Percentiles rank a stretch among this genome's conserved stretches.
Conservation (phyloP, 2,329 filamentous ascomycete genomes). For the Pyrenochaeta sp. region DNA sequence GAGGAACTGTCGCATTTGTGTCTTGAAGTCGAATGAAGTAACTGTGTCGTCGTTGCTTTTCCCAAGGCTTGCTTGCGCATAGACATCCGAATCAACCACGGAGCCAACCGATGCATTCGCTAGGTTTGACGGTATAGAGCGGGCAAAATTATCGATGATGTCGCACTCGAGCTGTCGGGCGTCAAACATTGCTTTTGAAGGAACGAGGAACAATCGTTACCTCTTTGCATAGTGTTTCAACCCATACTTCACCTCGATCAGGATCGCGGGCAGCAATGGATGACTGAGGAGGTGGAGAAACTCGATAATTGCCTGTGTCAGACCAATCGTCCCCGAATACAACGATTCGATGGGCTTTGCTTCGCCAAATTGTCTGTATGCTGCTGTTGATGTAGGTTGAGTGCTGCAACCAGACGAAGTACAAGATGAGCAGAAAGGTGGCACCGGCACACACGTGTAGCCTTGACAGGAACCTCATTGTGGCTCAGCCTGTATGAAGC, state of each 20-base stretch:
- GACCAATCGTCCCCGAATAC: constrained; percentile 53
- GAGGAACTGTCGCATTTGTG: constrained; percentile 49
- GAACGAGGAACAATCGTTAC: constrained; percentile 24
- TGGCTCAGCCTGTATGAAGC: not conserved
- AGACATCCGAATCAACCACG: constrained; percentile 42
- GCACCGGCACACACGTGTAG: constrained; percentile 38
- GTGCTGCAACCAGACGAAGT: constrained; percentile 41
- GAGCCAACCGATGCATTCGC: constrained; percentile 33
- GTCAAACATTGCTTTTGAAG: constrained; percentile 26
- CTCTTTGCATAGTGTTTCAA: constrained; percentile 48
- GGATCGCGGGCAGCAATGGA: constrained; percentile 35
- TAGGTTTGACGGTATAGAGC: constrained; percentile 34
- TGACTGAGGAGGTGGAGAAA: constrained; percentile 37
- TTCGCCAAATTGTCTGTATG: constrained; percentile 40
- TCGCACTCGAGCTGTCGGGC: constrained; percentile 45
- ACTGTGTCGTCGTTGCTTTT: constrained; percentile 27
- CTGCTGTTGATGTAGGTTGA: constrained; percentile 36
- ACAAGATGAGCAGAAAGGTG: constrained; percentile 38
- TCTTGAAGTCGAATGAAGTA: constrained; percentile 45
- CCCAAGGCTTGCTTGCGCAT: constrained; percentile 31
- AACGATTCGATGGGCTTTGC: constrained; percentile 42
- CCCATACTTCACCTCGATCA: constrained; percentile 45
- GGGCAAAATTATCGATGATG: constrained; percentile 49
- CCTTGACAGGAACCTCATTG: constrained; percentile 45
- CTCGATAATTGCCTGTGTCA: constrained; percentile 47